Base-by-base conservation (phyloP, 1,284 basidiomycete genomes). In the Tilletia horrida region DNA sequence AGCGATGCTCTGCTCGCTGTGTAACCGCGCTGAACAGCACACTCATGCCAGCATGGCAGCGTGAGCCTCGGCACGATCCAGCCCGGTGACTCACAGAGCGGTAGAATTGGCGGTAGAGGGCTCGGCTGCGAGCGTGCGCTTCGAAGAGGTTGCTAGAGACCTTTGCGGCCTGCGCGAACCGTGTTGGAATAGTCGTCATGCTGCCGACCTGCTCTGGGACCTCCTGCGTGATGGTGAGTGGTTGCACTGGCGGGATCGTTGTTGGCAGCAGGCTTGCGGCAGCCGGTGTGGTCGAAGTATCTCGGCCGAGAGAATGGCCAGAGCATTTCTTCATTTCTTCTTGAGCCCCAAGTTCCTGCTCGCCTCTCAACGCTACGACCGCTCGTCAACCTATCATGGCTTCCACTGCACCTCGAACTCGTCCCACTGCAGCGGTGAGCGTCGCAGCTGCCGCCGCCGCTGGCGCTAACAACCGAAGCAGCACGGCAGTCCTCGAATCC, bases 101-200 rank as follows among this genome's bases (percentile, higher is more conserved):
- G 83, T 94, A 91, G 91, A 93, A 97, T 80, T 89, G 88, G 69
- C 94, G 86, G 85, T 97, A 98, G 23, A 97, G 87, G 64, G 90
- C 85, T 45, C 93, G 84, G 40, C 88, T 88, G 45, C 91, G 87
- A 57, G 84, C 83, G 52, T 90, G 88, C 3, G 92, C 89, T 67
- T 93, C 88, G n/a, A 84, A 83, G 29, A 88, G 84, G 64, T 84
- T 87, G 6, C 68, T 69, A n/a, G 79, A 81, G 65, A 81, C 76
- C 27, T 70, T 72, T 68, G 91, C 87, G 21, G 87, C 81, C 75
- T 88, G 88, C 25, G 95, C 91, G 21, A 98, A 87, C 64, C 95
- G 89, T 63, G 93, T n/a, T 25, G 63, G 63, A 50, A 59, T 59
- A 7, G 55, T 27, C 31, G 55, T 29, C 55, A 21, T 40, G 11